A percentile compares a stretch with the other conserved stretches of the same genome.
Conservation (phyloP, 108 stramenopile species). For the Conticribra weissflogii region DNA sequence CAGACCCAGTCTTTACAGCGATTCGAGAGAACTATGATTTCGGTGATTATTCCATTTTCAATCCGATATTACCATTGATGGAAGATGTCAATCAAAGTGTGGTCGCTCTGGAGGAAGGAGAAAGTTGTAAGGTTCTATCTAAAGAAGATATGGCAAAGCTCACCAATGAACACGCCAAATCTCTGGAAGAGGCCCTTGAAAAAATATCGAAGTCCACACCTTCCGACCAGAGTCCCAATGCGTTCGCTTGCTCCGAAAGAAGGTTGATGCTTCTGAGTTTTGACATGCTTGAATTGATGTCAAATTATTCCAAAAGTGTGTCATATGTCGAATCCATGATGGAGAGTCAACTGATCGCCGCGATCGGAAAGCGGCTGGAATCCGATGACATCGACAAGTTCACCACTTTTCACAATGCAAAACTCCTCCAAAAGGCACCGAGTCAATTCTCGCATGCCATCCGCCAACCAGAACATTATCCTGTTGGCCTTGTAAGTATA, state of each 20-base stretch:
- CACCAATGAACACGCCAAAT: conserved; percentile 31
- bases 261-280: conserved; percentile 4
- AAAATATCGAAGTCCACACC: conserved; percentile 11
- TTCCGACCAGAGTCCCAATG: conserved; percentile 1
- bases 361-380: conserved; percentile 76
- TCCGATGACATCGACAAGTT: conserved; percentile 66
- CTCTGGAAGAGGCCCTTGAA: conserved; percentile 23
- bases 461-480: conserved; percentile 61
- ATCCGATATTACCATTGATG: conserved; percentile 70
- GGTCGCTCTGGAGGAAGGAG: conserved; percentile 2
- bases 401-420: conserved; percentile 57
- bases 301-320: conserved; percentile 27
- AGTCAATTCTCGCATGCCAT: conserved; percentile 76
- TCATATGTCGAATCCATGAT: conserved; percentile 68
- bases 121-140: conserved; percentile 16
- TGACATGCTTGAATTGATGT: conserved; percentile 20
- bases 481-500: conserved; percentile 59
- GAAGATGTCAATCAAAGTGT: conserved; percentile 21
- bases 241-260: conserved; percentile 22
- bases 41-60: conserved; percentile 42
- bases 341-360: conserved; percentile 55
- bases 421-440: conserved; percentile 59
- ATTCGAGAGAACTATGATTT: conserved; percentile 5
- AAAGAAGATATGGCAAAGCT: conserved; percentile 31
- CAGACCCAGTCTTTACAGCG: neutral